Conservation (phyloP, 2,329 filamentous ascomycete species). For the Raffaelea arxii region DNA sequence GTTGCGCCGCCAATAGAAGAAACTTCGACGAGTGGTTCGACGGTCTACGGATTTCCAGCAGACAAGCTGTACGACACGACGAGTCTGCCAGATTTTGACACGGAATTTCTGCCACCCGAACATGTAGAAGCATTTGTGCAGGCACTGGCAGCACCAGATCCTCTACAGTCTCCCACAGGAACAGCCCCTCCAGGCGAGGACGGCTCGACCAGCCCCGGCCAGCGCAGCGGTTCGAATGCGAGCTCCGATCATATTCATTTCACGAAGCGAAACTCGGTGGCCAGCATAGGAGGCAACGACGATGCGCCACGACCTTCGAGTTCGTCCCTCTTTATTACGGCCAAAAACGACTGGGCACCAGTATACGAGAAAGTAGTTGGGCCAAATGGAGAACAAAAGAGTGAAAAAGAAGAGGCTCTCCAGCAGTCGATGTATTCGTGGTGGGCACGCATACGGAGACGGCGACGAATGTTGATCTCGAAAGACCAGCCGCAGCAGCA, state of each 20-base stretch:
- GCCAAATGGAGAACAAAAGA: too few relatives aligned
- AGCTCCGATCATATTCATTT: constrained; percentile 27
- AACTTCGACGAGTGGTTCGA: too few relatives aligned
- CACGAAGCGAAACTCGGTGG: constrained; percentile 28
- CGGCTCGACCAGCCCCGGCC: constrained; percentile 26
- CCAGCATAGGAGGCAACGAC: constrained; percentile 22
- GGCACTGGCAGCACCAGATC: constrained; percentile 74
- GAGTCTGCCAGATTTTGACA: constrained; percentile 67
- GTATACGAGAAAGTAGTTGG: constrained; percentile 62
- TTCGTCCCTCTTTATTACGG: constrained; percentile 59
- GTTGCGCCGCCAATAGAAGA: too few relatives aligned
- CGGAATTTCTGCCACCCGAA: constrained; percentile 63
- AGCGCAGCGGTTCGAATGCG: constrained; percentile 11
- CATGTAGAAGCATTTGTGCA: constrained; percentile 71
- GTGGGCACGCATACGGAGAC: constrained; percentile 10
- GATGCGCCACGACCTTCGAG: constrained; percentile 18
- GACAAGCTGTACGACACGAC: constrained; percentile 57
- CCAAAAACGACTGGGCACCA: constrained; percentile 92
- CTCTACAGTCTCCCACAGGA: constrained; percentile 44
- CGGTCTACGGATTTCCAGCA: constrained; percentile 45
- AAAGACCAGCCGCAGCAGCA: not conserved
- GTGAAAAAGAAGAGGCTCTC: too few relatives aligned
- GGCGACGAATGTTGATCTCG: not conserved
- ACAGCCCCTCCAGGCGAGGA: constrained; percentile 32
- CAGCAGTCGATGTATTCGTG: constrained; percentile 19